Conservation (phyloP, 768 basidiomycete species). For the Scleroderma bovista region DNA sequence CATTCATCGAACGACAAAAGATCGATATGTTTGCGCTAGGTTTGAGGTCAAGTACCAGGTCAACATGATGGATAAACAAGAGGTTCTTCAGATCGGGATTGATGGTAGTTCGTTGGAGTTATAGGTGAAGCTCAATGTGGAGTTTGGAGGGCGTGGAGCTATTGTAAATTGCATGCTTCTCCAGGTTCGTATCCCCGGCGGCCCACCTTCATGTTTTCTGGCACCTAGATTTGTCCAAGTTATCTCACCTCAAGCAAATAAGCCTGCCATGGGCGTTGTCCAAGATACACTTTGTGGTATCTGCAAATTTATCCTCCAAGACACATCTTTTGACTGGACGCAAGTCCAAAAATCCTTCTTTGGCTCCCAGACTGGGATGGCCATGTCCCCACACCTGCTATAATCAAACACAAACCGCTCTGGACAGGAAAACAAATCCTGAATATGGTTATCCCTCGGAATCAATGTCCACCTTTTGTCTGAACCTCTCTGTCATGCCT, state of each 20-base stretch:
- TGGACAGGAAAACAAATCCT: slow-evolving; percentile 99
- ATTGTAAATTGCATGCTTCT: slow-evolving; percentile 97
- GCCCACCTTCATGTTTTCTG: neutral
- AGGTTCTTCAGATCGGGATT: slow-evolving; percentile 81
- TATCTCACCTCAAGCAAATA: slow-evolving; percentile 98
- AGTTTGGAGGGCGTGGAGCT: slow-evolving; percentile 82
- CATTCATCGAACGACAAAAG: slow-evolving; percentile 92
- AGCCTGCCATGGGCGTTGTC: slow-evolving; percentile 99
- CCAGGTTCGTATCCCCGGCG: slow-evolving; percentile 54
- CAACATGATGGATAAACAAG: slow-evolving; percentile 81
- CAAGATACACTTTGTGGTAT: slow-evolving; percentile 98
- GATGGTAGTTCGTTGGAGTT: slow-evolving; percentile 80
- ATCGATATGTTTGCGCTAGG: slow-evolving; percentile 85
- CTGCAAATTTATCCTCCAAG: slow-evolving; percentile 93
- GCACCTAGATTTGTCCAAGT: slow-evolving; percentile 49
- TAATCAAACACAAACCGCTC: slow-evolving; percentile 92
- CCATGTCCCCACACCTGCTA: slow-evolving; percentile 87
- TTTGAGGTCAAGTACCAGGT: slow-evolving; percentile 95
- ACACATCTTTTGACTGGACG: slow-evolving; percentile 93
- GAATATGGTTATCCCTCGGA: slow-evolving; percentile 85
- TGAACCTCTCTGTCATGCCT: slow-evolving; percentile 96
- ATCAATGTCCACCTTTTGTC: slow-evolving; percentile 95
- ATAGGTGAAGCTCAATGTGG: slow-evolving; percentile 80
- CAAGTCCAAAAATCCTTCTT: slow-evolving; percentile 95
- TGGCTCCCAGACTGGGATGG: too few relatives aligned